Evolutionary conservation across 805 yeast species (phyloP).

Genomic region (Schwanniomyces pseudopolymorphus): DNA sequence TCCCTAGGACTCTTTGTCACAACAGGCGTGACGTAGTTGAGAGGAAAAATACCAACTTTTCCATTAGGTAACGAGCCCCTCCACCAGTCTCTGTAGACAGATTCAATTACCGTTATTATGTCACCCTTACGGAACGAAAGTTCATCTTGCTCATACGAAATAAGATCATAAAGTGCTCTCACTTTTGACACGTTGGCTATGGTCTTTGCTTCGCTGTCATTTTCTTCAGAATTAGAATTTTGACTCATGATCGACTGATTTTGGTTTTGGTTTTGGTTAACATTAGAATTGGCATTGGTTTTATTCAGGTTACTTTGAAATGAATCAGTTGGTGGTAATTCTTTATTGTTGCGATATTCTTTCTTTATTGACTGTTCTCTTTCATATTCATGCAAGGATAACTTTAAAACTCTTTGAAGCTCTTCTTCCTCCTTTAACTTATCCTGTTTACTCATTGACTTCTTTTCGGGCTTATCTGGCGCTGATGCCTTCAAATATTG

Average conservation of each 20-base stretch:
- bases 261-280: slow-evolving; percentile 2
- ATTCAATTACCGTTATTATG: slow-evolving; percentile 79
- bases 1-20: slow-evolving; percentile 66
- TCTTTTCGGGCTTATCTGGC: slow-evolving; percentile 63
- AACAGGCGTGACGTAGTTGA: slow-evolving; percentile 83
- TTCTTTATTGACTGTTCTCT: slow-evolving; percentile 33
- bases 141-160: slow-evolving; percentile 81
- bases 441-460: slow-evolving; percentile 45
- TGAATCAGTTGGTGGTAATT: slow-evolving; percentile 30
- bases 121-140: slow-evolving; percentile 86
- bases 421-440: slow-evolving; percentile 73
- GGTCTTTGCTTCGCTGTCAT: slow-evolving; percentile 27
- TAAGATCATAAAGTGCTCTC: slow-evolving; percentile 79
- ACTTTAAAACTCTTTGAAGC: slow-evolving; percentile 67
- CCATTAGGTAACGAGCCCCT: slow-evolving; percentile 79
- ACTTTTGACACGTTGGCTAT: slow-evolving; percentile 61
- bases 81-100: slow-evolving; percentile 95
- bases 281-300: slow-evolving; percentile 5
- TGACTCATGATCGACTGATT: not conserved
- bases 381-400: slow-evolving; percentile 67
- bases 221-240: slow-evolving; percentile 2
- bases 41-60: slow-evolving; percentile 83
- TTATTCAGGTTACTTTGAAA: not conserved
- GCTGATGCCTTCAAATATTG: slow-evolving; percentile 23
- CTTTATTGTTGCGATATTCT: slow-evolving; percentile 27